phyloP scores from a whole-genome alignment of 768 basidiomycete genomes.

The Thelephora ganbajun region DNA sequence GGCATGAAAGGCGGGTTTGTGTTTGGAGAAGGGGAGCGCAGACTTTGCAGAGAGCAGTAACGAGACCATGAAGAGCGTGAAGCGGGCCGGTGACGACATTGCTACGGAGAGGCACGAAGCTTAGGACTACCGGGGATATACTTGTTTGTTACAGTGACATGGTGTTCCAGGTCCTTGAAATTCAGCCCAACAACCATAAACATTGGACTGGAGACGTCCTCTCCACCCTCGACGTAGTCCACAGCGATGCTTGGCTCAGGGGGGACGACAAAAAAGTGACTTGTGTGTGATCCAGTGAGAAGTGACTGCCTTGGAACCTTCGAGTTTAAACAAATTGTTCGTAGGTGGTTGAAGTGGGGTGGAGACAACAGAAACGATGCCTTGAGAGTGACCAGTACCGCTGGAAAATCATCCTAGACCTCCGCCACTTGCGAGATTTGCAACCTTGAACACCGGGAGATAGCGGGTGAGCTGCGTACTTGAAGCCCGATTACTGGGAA shows the following conservation, averaged over 20 bases:
- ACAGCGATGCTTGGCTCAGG: conserved; percentile 79
- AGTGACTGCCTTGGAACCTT: conserved; percentile 85
- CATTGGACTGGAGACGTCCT: conserved; percentile 91
- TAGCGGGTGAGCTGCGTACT: conserved; percentile 93
- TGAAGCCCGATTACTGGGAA: conserved; percentile 94
- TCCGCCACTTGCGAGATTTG: conserved; percentile 65
- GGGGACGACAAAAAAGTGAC: conserved; percentile 82
- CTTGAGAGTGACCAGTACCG: conserved; percentile 95
- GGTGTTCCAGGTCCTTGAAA: conserved; percentile 61
- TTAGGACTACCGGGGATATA: conserved; percentile 51
- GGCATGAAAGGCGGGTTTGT: too few species aligned
- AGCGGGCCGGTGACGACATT: too few species aligned
- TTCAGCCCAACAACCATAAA: conserved; percentile 74
- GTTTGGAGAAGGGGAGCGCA: too few species aligned
- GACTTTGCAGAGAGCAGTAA: too few species aligned
- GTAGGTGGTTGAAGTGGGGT: conserved; percentile 67
- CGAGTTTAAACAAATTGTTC: conserved; percentile 64
- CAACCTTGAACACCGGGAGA: conserved; percentile 62
- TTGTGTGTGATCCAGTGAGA: conserved; percentile 86
- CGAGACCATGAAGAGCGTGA: too few species aligned
- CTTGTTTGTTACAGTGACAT: conserved; percentile 78
- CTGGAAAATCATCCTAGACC: conserved; percentile 66
- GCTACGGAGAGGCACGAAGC: too few species aligned
- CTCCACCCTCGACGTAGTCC: conserved; percentile 83
- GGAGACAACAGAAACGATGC: conserved; percentile 86